These are phyloP conservation scores for Pyrus hybrid DNA, from an alignment of 331 rosid species.

Conservation along the genomic window DNA sequence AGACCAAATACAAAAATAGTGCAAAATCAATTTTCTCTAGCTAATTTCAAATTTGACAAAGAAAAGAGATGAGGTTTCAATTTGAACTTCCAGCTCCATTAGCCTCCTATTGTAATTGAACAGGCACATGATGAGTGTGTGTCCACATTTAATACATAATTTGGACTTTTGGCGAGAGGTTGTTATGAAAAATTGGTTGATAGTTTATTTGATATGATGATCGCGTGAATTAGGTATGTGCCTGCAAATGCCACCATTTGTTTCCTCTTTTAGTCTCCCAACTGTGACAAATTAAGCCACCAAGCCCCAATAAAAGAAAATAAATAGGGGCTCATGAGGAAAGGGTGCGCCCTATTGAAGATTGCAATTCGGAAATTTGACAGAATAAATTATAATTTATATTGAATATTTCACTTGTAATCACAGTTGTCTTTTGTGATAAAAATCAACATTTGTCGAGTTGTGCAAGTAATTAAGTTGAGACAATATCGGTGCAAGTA, in stretches of 20 bases:
- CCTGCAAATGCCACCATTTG: neutral
- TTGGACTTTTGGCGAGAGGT: neutral
- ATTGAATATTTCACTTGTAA: too few species aligned
- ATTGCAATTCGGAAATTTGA: too few species aligned
- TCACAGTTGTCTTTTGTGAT: too few species aligned
- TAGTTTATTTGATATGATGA: neutral
- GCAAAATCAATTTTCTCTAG: too few species aligned
- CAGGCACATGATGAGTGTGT: neutral
- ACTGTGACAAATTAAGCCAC: neutral
- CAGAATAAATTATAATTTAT: too few species aligned
- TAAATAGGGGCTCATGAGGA: neutral
- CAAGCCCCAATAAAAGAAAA: neutral
- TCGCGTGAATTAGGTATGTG: conserved; percentile 8
- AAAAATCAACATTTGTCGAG: too few species aligned
- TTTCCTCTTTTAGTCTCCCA: neutral
- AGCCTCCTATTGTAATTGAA: neutral
- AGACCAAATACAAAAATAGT: too few species aligned
- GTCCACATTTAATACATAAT: neutral
- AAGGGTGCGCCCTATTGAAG: too few species aligned
- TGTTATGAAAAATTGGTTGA: too few species aligned
- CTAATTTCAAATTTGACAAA: neutral
- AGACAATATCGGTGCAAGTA: too few species aligned
- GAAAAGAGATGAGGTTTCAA: neutral
- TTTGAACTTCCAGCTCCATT: neutral
- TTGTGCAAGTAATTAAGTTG: too few species aligned